Evolutionary conservation across 305 asterid genomes (phyloP), one percentile per base, ranked within the genome.

Genomic region (Plantago coronopus): DNA sequence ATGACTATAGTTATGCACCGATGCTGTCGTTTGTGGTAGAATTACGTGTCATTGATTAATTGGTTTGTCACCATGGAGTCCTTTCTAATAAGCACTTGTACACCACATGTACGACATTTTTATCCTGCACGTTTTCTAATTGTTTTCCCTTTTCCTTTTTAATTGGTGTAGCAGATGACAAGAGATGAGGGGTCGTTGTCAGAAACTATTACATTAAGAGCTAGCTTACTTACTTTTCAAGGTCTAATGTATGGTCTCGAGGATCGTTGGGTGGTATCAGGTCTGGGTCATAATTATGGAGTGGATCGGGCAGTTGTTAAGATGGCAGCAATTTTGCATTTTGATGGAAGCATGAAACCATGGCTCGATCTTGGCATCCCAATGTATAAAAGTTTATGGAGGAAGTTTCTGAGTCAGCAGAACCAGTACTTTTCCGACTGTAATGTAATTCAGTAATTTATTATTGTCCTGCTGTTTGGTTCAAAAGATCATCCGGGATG

Each of bases 341-440:
- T 71, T 72, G 95, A 89, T 31, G 99, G 99, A 63, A 85, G 86
- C 67, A 93, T 93, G 99, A 93, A 89, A 73, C 99, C 99, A n/a
- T 93, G 99, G 99, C 99, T 93, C 25, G 97, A 89, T 61, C 83
- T 93, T 59, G 91, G 99, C 60, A 93, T 93, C 76, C 88, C 83
- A 2, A 77, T 76, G 62, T 93, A 86, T 79, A 87, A 74, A 78
- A 75, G 65, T 17, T 78, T 72, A 46, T 93, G 99, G 99, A 79
- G 82, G 78, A 85, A 76, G 67, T 89, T 71, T 73, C 72, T 93
- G 68, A 73, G 78, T 84, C 58, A 80, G 51, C 91, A 87, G 64
- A 79, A 79, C 71, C 85, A 78, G 72, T 82, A 79, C 67, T 76
- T 93, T 78, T 85, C 78, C 61, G 95, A 85, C 46, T 93, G 99